Conservation (phyloP, 2,329 filamentous ascomycete species). For the Colletotrichum higginsianum region DNA sequence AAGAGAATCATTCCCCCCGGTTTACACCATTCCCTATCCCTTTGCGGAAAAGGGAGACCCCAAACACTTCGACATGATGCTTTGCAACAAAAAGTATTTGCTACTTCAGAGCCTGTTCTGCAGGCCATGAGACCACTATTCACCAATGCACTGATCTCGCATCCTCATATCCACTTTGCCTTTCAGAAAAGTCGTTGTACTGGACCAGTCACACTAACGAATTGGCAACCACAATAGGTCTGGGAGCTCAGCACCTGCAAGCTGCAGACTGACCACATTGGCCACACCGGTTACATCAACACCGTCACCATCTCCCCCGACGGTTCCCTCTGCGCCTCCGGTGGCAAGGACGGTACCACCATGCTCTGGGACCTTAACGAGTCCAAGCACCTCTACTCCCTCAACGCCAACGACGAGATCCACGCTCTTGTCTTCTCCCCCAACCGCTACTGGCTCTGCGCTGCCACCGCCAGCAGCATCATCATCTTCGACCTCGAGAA, state of each 20-base stretch:
- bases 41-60: too few relatives aligned
- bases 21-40: slow-evolving; percentile 22
- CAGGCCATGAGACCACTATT: slow-evolving; percentile 97
- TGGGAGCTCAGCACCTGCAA: slow-evolving; percentile 99
- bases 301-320: slow-evolving; percentile 99
- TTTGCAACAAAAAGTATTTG: slow-evolving; percentile 97
- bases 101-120: slow-evolving; percentile 97
- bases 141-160: slow-evolving; percentile 86
- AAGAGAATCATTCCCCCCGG: slow-evolving; percentile 46
- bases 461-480: slow-evolving; percentile 96
- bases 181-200: slow-evolving; percentile 23
- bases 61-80: slow-evolving; percentile 81
- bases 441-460: slow-evolving; percentile 99
- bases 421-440: slow-evolving; percentile 99
- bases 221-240: slow-evolving; percentile 72
- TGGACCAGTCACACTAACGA: slow-evolving; percentile 46
- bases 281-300: slow-evolving; percentile 99
- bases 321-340: slow-evolving; percentile 98
- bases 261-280: slow-evolving; percentile 99
- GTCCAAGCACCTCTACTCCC: slow-evolving; percentile 99
- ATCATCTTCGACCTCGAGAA: slow-evolving; percentile 99
- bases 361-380: slow-evolving; percentile 99
- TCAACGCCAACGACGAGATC: slow-evolving; percentile 99
- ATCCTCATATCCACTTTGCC: not conserved
- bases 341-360: slow-evolving; percentile 99